phyloP scores from a whole-genome alignment of 805 yeast species.

The Metschnikowia proteae region DNA sequence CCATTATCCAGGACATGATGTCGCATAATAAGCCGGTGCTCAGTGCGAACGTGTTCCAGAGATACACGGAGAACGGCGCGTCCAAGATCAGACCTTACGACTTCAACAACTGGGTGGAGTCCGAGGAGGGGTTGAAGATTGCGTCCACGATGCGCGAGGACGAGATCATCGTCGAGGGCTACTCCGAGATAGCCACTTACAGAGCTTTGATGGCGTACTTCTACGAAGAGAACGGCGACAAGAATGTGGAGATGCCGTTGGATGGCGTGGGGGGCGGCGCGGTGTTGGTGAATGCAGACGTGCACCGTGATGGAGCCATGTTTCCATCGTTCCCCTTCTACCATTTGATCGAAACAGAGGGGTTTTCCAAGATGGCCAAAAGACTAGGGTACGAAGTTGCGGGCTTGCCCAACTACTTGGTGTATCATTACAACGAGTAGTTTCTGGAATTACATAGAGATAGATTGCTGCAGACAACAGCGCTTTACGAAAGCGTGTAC shows the following conservation, averaged over 20 bases:
- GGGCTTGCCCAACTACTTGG: constrained; percentile 93
- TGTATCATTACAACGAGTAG: constrained; percentile 83
- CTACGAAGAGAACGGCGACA: constrained; percentile 63
- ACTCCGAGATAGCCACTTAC: constrained; percentile 87
- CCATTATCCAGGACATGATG: constrained; percentile 83
- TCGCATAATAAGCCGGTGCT: constrained; percentile 81
- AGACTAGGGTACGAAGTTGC: constrained; percentile 85
- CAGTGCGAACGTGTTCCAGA: constrained; percentile 91
- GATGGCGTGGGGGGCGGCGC: constrained; percentile 99
- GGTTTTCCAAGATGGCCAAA: constrained; percentile 97
- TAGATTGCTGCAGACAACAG: background rate
- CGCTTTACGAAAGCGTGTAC: background rate
- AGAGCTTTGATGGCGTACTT: constrained; percentile 92
- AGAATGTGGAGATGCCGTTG: constrained; percentile 67
- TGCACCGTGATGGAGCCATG: constrained; percentile 99
- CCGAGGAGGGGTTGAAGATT: constrained; percentile 71
- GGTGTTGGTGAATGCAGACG: constrained; percentile 92
- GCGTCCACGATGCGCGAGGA: constrained; percentile 76
- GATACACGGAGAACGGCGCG: constrained; percentile 59
- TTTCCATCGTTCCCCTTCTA: constrained; percentile 98
- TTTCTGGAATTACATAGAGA: background rate
- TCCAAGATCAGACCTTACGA: constrained; percentile 82
- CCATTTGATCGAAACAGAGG: constrained; percentile 95
- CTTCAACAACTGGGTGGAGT: constrained; percentile 92
- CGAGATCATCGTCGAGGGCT: constrained; percentile 93